These are phyloP conservation scores for Tuber calosporum DNA, from an alignment of 495 filamentous ascomycete genomes.

Conservation along the genomic window DNA sequence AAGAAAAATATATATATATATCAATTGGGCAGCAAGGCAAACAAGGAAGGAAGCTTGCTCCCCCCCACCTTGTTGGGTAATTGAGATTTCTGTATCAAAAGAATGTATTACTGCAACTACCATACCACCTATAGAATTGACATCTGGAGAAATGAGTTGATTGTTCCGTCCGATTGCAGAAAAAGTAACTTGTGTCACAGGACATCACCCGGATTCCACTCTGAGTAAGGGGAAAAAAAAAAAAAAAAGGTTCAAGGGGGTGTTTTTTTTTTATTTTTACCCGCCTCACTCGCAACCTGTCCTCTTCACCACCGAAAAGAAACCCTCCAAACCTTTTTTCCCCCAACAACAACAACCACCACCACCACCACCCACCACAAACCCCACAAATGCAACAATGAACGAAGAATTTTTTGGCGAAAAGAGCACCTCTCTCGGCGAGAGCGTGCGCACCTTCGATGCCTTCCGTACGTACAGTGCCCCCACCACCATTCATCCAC, in stretches of 20 bases:
- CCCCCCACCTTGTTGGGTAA: not conserved
- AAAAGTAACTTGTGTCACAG: not conserved
- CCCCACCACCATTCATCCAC: not conserved
- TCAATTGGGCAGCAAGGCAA: not conserved
- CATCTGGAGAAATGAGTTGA: not conserved
- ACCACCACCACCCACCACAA: conserved; percentile 7
- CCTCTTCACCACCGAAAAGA: not conserved
- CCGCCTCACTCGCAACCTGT: conserved; percentile 1
- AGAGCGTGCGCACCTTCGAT: conserved; percentile 74
- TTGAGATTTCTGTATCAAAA: not conserved
- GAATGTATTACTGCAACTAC: not conserved
- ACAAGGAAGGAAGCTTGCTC: not conserved
- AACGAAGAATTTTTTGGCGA: conserved; percentile 42
- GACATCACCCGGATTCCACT: not conserved
- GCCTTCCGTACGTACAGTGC: conserved; percentile 87
- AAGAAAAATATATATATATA: not conserved
- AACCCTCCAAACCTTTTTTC: not conserved
- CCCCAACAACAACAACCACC: conserved; percentile 7
- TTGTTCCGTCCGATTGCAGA: not conserved
- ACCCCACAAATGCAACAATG: conserved; percentile 34
- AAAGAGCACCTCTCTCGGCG: conserved; percentile 31
- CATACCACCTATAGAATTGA: not conserved
- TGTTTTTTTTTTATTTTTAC: not conserved
- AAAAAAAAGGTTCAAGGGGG: not conserved
- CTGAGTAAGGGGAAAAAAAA: not conserved